Conservation (phyloP, 1,139 yeast genomes). For the Debaryomyces psychrophilus region DNA sequence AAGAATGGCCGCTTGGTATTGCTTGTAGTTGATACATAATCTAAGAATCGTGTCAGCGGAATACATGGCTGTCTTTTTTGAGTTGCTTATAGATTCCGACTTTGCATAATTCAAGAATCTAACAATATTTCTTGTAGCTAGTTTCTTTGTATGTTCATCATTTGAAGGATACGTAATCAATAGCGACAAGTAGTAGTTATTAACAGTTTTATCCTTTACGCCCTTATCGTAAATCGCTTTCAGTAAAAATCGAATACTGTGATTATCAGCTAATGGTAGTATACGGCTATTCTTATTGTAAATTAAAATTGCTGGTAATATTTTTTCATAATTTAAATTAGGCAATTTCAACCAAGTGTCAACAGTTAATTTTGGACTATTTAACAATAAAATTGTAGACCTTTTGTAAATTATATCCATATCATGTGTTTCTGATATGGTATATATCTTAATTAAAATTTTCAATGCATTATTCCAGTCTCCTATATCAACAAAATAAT, state of each 20-base stretch:
- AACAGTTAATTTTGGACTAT: conserved; percentile 70
- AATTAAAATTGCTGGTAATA: conserved; percentile 75
- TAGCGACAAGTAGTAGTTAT: conserved; percentile 73
- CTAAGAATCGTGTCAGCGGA: conserved; percentile 79
- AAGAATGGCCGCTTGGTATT: conserved; percentile 67
- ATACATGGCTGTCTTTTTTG: conserved; percentile 30
- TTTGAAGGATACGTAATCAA: conserved; percentile 58
- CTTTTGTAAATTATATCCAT: conserved; percentile 59
- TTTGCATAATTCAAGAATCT: conserved; percentile 33
- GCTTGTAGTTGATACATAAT: conserved; percentile 63
- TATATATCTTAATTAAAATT: conserved; percentile 52
- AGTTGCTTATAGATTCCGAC: conserved; percentile 18
- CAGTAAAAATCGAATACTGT: conserved; percentile 66
- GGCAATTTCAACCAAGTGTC: conserved; percentile 74
- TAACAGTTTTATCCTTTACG: conserved; percentile 54
- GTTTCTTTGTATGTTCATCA: conserved; percentile 38
- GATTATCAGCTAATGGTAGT: conserved; percentile 48
- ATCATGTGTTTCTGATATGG: conserved; percentile 33
- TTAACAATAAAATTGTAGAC: conserved; percentile 67
- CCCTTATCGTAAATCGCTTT: conserved; percentile 60
- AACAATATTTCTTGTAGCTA: conserved; percentile 29
- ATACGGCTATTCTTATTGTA: conserved; percentile 54
- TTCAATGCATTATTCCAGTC: conserved; percentile 77
- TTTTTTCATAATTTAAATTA: conserved; percentile 54
- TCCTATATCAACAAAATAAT: conserved; percentile 66